phyloP scores from a whole-genome alignment of 192 early-diverging fungal species.

The Dispira parvispora region DNA sequence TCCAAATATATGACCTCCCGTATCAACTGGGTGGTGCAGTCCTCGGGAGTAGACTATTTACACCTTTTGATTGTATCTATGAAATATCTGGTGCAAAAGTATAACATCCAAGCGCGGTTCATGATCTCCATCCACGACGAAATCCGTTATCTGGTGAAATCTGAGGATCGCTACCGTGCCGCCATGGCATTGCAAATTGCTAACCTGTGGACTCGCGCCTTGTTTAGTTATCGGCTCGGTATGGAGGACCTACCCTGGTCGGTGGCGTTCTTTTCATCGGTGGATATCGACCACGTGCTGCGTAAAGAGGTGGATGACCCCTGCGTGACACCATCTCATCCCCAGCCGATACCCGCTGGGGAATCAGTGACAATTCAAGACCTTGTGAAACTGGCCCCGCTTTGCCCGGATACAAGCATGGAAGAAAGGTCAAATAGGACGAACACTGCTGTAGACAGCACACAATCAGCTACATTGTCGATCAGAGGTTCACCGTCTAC shows the following conservation, averaged over 20 bases:
- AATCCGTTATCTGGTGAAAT: slow-evolving; percentile 69
- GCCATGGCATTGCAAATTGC: slow-evolving; percentile 77
- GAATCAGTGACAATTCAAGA: slow-evolving; percentile 25
- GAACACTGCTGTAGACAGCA: background rate
- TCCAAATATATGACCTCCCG: slow-evolving; percentile 64
- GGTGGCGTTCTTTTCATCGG: slow-evolving; percentile 85
- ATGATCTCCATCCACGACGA: slow-evolving; percentile 92
- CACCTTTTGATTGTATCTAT: slow-evolving; percentile 81
- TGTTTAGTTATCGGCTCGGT: slow-evolving; percentile 74
- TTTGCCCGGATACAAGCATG: background rate
- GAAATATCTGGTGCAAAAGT: slow-evolving; percentile 58
- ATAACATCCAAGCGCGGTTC: slow-evolving; percentile 67
- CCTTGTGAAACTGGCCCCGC: slow-evolving; percentile 15
- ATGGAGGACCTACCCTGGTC: slow-evolving; percentile 74
- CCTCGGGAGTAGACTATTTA: slow-evolving; percentile 92
- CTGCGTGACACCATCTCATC: slow-evolving; percentile 76
- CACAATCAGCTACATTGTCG: background rate
- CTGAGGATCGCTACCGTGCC: slow-evolving; percentile 51
- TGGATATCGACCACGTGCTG: slow-evolving; percentile 83
- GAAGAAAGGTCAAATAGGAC: background rate
- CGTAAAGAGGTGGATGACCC: slow-evolving; percentile 80
- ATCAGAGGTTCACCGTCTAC: background rate
- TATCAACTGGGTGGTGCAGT: slow-evolving; percentile 96
- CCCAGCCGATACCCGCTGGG: slow-evolving; percentile 34
- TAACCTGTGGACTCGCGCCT: slow-evolving; percentile 80